phyloP scores from a whole-genome alignment of 2,329 filamentous ascomycete species.

The Aschersonia sp. region DNA sequence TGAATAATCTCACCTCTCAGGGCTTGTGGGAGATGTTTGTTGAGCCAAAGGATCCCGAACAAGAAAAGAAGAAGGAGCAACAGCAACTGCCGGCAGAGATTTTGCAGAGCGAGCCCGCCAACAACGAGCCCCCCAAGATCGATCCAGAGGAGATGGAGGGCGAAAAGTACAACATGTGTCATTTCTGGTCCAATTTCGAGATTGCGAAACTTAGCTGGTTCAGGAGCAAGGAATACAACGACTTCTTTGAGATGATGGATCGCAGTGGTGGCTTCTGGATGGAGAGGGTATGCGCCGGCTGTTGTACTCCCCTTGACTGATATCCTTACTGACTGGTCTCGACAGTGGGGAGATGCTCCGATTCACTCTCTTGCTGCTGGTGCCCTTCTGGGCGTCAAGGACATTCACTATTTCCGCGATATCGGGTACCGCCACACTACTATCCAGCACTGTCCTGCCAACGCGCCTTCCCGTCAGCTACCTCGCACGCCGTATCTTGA shows the following conservation, averaged over 20 bases:
- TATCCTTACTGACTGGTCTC: not conserved
- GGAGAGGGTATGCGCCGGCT: constrained; percentile 57
- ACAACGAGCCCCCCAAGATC: constrained; percentile 59
- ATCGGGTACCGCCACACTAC: constrained; percentile 97
- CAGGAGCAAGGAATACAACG: constrained; percentile 91
- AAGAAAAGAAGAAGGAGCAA: constrained; percentile 48
- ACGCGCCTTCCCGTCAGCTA: constrained; percentile 79
- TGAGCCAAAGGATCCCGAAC: constrained; percentile 54
- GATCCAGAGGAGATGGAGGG: constrained; percentile 92
- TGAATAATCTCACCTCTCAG: constrained; percentile 78
- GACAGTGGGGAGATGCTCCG: constrained; percentile 91
- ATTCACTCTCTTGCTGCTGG: constrained; percentile 96
- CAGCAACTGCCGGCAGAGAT: constrained; percentile 68
- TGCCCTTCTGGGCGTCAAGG: constrained; percentile 61
- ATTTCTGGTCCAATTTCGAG: constrained; percentile 99
- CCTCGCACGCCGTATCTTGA: constrained; percentile 69
- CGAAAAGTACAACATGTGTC: constrained; percentile 99
- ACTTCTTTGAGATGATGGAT: constrained; percentile 99
- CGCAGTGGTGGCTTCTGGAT: constrained; percentile 97
- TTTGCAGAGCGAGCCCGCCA: constrained; percentile 57
- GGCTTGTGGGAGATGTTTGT: constrained; percentile 99
- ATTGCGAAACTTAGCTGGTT: constrained; percentile 93
- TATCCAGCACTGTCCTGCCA: constrained; percentile 95
- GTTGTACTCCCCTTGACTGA: not conserved
- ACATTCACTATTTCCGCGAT: constrained; percentile 98